A percentile compares a stretch with the other conserved stretches of the same genome.
These are phyloP conservation scores for Macrocystidia cucumis DNA, from an alignment of 1,284 basidiomycete species.

Conservation along the genomic window DNA sequence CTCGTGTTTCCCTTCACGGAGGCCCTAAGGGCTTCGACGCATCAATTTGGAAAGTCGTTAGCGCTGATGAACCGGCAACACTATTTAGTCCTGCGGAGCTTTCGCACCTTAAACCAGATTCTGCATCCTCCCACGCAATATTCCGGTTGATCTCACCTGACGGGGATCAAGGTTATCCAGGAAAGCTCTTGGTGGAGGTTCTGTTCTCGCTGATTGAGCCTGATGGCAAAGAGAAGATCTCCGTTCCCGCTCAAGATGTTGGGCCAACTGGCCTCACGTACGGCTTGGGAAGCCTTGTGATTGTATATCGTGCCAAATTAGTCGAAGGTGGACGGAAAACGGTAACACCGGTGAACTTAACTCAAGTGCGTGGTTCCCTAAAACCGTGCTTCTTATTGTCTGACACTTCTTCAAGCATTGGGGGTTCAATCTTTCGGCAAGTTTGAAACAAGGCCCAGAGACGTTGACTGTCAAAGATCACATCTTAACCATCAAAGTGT, in stretches of 20 bases:
- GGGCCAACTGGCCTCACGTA: constrained; percentile 11
- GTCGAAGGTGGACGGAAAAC: constrained; percentile 25
- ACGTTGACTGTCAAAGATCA: constrained; percentile 48
- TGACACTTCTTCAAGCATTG: constrained; percentile 43
- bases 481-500: constrained; percentile 48
- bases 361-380: constrained; percentile 40
- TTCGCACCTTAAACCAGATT: constrained; percentile 29
- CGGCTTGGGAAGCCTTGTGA: constrained; percentile 52
- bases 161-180: constrained; percentile 64
- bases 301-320: constrained; percentile 63
- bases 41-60: constrained; percentile 40
- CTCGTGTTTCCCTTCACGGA: constrained; percentile 64
- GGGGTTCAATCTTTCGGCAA: constrained; percentile 75
- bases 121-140: constrained; percentile 30
- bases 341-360: constrained; percentile 68
- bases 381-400: constrained; percentile 5
- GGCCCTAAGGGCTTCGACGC: constrained; percentile 60
- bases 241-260: constrained; percentile 14
- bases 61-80: constrained; percentile 28
- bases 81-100: constrained; percentile 55
- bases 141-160: constrained; percentile 54
- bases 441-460: constrained; percentile 36
- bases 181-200: constrained; percentile 50
- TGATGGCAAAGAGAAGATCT: constrained; percentile 16
- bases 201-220: constrained; percentile 45